These are phyloP conservation scores for Atractiella rhizophila DNA, from an alignment of 768 basidiomycete genomes.

Conservation along the genomic window DNA sequence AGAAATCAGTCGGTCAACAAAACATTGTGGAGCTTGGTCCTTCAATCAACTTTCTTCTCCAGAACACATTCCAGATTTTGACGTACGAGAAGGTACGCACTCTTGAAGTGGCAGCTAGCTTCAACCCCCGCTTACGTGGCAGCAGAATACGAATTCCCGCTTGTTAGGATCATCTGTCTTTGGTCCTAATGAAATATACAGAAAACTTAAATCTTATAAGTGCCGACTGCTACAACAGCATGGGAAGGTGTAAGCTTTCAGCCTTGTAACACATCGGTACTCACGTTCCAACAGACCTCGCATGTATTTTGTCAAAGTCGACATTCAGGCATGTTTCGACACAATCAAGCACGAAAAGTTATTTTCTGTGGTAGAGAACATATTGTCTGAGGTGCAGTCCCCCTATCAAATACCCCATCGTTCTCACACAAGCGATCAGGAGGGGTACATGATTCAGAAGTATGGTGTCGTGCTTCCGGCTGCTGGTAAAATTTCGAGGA, in stretches of 20 bases:
- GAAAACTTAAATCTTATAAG: constrained; percentile 47
- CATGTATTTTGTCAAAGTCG: constrained; percentile 86
- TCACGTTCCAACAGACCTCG: constrained; percentile 34
- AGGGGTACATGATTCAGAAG: constrained; percentile 42
- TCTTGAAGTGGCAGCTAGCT: background rate
- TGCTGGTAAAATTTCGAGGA: constrained; percentile 20
- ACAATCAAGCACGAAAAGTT: constrained; percentile 74
- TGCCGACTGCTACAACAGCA: constrained; percentile 11
- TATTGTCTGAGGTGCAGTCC: constrained; percentile 41
- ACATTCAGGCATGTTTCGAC: constrained; percentile 89
- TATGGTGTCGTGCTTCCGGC: constrained; percentile 40
- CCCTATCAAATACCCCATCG: background rate
- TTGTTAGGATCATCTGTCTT: constrained; percentile 60
- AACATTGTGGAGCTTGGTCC: constrained; percentile 12
- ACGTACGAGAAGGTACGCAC: constrained; percentile 56
- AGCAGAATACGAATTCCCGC: constrained; percentile 35
- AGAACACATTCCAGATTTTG: constrained; percentile 60
- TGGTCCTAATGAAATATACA: constrained; percentile 56
- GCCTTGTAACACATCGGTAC: constrained; percentile 7
- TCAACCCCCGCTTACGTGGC: background rate
- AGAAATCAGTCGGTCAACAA: background rate
- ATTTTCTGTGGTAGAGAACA: constrained; percentile 41
- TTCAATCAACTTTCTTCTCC: constrained; percentile 71
- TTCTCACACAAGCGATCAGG: constrained; percentile 25
- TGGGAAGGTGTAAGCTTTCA: constrained; percentile 31